These are phyloP conservation scores for Neopestalotiopsis sp. DNA, from an alignment of 2,329 filamentous ascomycete species.

Conservation along the genomic window DNA sequence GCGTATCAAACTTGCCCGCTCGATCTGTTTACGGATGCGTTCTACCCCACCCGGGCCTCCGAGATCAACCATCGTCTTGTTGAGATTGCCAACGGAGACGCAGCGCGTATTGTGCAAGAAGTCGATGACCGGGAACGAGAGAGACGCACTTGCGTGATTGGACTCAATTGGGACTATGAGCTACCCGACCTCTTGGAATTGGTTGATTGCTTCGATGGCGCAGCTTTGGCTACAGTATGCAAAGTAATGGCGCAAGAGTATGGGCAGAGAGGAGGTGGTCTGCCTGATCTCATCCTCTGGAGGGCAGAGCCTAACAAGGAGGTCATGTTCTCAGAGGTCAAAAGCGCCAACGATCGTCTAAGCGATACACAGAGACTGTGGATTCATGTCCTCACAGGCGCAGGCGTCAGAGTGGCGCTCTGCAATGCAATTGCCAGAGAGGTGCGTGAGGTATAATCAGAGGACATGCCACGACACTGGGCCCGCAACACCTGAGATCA, in stretches of 20 bases:
- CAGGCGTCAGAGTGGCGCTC: conserved; percentile 85
- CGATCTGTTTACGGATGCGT: conserved; percentile 90
- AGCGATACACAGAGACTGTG: conserved; percentile 96
- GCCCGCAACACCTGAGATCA: neutral
- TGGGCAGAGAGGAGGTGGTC: conserved; percentile 79
- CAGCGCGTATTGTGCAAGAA: conserved; percentile 66
- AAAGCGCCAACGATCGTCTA: conserved; percentile 87
- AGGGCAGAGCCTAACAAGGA: conserved; percentile 52
- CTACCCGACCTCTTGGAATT: conserved; percentile 81
- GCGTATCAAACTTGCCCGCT: conserved; percentile 92
- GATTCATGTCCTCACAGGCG: conserved; percentile 90
- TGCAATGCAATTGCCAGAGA: conserved; percentile 67
- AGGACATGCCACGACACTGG: neutral
- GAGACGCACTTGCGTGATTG: conserved; percentile 82
- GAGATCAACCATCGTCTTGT: conserved; percentile 89
- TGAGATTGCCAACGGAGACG: conserved; percentile 84
- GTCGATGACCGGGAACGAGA: conserved; percentile 74
- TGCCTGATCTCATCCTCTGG: conserved; percentile 95
- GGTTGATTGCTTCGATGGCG: conserved; percentile 76
- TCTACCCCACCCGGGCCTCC: conserved; percentile 82
- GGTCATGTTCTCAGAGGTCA: conserved; percentile 80
- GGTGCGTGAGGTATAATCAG: conserved; percentile 43
- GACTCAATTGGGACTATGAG: conserved; percentile 88
- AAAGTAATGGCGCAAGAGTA: conserved; percentile 98
- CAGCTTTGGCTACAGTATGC: conserved; percentile 81